Conservation (phyloP, 768 basidiomycete genomes). For the Hemileccinum impolitum region DNA sequence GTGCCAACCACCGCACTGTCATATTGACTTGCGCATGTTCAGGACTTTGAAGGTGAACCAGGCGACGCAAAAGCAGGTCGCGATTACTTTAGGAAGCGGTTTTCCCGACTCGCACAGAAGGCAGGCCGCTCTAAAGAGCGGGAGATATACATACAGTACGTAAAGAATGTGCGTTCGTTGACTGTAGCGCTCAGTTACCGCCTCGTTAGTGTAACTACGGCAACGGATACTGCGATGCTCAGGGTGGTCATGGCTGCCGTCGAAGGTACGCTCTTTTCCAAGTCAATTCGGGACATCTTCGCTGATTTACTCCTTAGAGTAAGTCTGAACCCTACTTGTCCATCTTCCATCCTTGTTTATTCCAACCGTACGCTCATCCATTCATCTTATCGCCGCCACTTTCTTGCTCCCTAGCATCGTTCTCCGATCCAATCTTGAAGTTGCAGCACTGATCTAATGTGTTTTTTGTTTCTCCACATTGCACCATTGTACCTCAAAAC, state of each 20-base stretch:
- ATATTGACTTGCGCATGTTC: slow-evolving; percentile 1
- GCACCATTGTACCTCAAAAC: slow-evolving; percentile 14
- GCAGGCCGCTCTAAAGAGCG: slow-evolving; percentile 81
- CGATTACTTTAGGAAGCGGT: slow-evolving; percentile 88
- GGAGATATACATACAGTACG: slow-evolving; percentile 93
- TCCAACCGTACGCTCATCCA: slow-evolving; percentile 28
- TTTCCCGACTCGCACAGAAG: slow-evolving; percentile 78
- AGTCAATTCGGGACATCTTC: background rate
- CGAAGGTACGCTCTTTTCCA: slow-evolving; percentile 61
- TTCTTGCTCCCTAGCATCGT: slow-evolving; percentile 30
- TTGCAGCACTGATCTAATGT: slow-evolving; percentile 32
- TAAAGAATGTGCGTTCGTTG: slow-evolving; percentile 15
- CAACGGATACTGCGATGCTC: slow-evolving; percentile 85
- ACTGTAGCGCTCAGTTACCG: slow-evolving; percentile 3
- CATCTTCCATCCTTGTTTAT: slow-evolving; percentile 18
- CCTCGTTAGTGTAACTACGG: slow-evolving; percentile 69
- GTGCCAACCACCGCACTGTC: background rate
- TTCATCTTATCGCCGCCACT: slow-evolving; percentile 12
- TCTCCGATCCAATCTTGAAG: slow-evolving; percentile 36
- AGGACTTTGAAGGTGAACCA: slow-evolving; percentile 84
- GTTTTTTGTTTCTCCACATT: slow-evolving; percentile 15
- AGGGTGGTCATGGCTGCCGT: slow-evolving; percentile 94
- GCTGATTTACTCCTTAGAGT: slow-evolving; percentile 49
- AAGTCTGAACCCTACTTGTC: slow-evolving; percentile 41
- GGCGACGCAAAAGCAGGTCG: slow-evolving; percentile 72